Base-by-base conservation (phyloP, 139 green algal genomes). In the Penium margaritaceum region DNA sequence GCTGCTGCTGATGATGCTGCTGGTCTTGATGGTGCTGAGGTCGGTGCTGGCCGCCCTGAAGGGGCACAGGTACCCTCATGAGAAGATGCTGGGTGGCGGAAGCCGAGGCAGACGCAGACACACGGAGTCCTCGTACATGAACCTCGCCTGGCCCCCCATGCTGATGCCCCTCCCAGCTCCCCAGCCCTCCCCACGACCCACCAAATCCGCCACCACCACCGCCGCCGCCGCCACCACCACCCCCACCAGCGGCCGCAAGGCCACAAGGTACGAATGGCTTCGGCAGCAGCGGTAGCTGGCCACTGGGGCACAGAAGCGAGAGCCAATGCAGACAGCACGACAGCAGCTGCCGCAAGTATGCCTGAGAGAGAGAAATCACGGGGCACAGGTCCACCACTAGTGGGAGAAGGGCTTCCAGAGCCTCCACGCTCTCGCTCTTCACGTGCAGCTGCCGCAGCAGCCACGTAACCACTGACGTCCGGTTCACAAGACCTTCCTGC, bases 371-470 rank as follows among this genome's bases (percentile, higher is more conserved):
- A 19, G 4, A 32, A 6, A 46, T 32, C 5, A 34, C 27, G 5
- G 54, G 15, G 5, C 17, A 6, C 4, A 74, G 54, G 36, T 70
- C 41, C n/a, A 54, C 32, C 58, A 75, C 41, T 3, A 78, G 63
- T 19, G 65, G 73, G 24, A 80, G 64, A 19, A 80, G 73, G 27
- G 47, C 29, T 21, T 55, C 63, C 47, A 55, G 17, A 5, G 12
- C 47, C 64, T 21, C 39, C 35, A 69, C 14, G 37, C 3, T 55
- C 17, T 76, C 29, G 32, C 54, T 76, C 46, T 74, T 61, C 39
- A 67, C 67, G n/a, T 67, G 70, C 33, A 78, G 21, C 39, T 76
- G 72, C 27, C 14, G 3, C 29, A 79, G 54, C 33, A 72, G 24
- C 72, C 72, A 79, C 6, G 77, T 65, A 4, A 65, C 27, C 21